Conservation (phyloP, 1,284 basidiomycete species). For the Macrocybe sp. region DNA sequence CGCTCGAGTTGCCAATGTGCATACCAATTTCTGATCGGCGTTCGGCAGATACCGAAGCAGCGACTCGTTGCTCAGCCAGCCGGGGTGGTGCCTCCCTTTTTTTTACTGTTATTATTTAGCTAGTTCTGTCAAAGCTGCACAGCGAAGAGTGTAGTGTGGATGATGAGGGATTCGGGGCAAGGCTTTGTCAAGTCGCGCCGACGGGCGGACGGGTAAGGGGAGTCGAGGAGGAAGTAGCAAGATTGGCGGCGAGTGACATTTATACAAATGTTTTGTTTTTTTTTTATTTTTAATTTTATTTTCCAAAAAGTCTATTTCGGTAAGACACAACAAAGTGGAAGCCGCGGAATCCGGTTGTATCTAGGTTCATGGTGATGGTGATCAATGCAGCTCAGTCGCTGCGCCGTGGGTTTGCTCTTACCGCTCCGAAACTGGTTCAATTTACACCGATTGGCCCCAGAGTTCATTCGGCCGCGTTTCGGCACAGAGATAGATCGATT, state of each 20-base stretch:
- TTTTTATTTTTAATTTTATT: conserved; percentile 24
- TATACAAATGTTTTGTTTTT: neutral
- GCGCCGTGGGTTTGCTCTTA: conserved; percentile 10
- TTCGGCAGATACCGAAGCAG: conserved; percentile 37
- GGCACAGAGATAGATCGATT: conserved; percentile 23
- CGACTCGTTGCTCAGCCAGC: neutral
- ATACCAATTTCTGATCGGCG: conserved; percentile 47
- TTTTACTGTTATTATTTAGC: no score
- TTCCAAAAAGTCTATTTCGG: conserved; percentile 23
- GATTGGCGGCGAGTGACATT: neutral
- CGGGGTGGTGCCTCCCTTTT: no score
- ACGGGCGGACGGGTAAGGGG: no score
- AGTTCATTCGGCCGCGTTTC: conserved; percentile 27
- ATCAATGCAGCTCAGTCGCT: neutral
- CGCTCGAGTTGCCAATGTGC: conserved; percentile 18
- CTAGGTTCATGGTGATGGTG: neutral
- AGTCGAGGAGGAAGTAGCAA: neutral
- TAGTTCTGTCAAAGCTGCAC: no score
- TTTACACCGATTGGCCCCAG: conserved; percentile 29
- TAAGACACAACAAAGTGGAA: conserved; percentile 12
- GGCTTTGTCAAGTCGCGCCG: no score
- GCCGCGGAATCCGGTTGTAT: conserved; percentile 29
- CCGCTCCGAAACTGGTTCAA: conserved; percentile 31
- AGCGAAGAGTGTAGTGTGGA: no score
- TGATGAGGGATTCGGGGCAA: no score